phyloP scores from a whole-genome alignment of 169 alveolate species.

The Eimeria tenella region DNA sequence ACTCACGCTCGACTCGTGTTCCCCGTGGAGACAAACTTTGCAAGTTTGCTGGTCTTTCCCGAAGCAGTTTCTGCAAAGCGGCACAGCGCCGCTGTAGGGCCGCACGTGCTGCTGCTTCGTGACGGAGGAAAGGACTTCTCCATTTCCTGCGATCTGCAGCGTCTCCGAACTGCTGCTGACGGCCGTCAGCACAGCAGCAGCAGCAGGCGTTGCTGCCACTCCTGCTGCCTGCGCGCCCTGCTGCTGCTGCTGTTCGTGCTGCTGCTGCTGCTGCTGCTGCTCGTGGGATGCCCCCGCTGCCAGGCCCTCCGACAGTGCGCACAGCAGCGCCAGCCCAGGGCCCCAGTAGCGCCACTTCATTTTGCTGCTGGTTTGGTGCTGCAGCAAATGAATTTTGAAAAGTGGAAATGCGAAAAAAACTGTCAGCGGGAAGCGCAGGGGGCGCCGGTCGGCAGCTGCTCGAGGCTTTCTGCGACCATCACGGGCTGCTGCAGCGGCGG shows the following conservation, averaged over 20 bases:
- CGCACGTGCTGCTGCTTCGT: slow-evolving; percentile 21
- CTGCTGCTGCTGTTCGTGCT: background rate
- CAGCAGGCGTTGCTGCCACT: background rate
- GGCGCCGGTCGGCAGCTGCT: no score
- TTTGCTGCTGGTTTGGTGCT: no score
- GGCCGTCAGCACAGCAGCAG: background rate
- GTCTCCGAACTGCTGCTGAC: background rate
- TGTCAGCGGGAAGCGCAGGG: no score
- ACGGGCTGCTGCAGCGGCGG: no score
- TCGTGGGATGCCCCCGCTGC: background rate
- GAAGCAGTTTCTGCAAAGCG: background rate
- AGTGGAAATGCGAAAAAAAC: no score
- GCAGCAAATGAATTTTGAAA: no score
- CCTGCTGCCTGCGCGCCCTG: background rate
- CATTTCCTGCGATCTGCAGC: background rate
- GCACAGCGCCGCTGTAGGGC: slow-evolving; percentile 17
- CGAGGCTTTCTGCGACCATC: no score
- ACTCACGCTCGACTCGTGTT: slow-evolving; percentile 28
- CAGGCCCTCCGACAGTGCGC: no score
- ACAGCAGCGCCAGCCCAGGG: no score
- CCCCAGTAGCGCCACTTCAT: no score
- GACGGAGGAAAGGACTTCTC: background rate
- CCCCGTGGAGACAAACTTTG: slow-evolving; percentile 29
- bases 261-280: background rate
- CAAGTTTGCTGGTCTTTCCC: background rate